Evolutionary conservation across 208 protist genomes (phyloP).

Genomic region (Leishmania arabica): DNA sequence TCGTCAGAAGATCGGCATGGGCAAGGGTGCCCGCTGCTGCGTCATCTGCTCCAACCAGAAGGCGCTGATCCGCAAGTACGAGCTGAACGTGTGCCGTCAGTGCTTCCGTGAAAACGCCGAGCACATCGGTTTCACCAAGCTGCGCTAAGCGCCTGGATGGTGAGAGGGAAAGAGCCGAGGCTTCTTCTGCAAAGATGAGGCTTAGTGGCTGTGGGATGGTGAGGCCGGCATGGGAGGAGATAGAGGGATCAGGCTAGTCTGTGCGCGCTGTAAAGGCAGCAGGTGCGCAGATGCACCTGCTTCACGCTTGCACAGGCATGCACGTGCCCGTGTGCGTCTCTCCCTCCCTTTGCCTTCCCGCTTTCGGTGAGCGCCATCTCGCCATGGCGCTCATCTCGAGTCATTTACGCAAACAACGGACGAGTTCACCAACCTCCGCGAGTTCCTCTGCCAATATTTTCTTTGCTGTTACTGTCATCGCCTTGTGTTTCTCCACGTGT

Average conservation of each 20-base stretch:
- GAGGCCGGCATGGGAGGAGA: background rate
- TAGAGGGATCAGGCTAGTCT: background rate
- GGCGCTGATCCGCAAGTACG: slow-evolving; percentile 95
- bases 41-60: slow-evolving; percentile 93
- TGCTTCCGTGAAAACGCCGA: slow-evolving; percentile 95
- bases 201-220: background rate
- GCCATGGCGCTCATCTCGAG: background rate
- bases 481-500: background rate
- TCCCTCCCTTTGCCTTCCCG: background rate
- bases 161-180: background rate
- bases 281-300: background rate
- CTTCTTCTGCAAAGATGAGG: background rate
- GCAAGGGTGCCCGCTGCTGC: slow-evolving; percentile 90
- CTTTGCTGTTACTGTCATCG: background rate
- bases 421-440: background rate
- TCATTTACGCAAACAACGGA: background rate
- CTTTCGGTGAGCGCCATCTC: background rate
- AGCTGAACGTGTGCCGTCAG: slow-evolving; percentile 94
- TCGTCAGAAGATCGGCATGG: slow-evolving; percentile 93
- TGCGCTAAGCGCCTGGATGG: slow-evolving; percentile 54
- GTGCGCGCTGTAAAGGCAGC: background rate
- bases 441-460: background rate
- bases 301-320: background rate
- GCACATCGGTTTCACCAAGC: slow-evolving; percentile 92
- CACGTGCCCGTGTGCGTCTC: background rate